Percentiles rank a stretch among this genome's conserved stretches.
Conservation (phyloP, 192 early-diverging fungal genomes). For the Powellomyces hirtus region DNA sequence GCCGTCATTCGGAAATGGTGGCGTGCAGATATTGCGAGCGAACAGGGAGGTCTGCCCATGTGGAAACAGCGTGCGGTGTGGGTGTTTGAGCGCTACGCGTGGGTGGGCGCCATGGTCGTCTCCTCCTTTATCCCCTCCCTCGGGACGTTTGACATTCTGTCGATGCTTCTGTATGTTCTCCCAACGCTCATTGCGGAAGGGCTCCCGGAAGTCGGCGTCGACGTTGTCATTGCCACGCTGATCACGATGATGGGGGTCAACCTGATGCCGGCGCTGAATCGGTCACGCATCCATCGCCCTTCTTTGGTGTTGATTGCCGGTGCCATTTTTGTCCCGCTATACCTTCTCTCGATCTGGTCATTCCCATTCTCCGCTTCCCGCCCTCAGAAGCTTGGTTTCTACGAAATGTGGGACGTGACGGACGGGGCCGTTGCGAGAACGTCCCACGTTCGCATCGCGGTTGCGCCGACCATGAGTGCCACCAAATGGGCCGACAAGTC, state of each 20-base stretch:
- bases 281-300: neutral
- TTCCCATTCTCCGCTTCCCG: neutral
- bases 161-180: neutral
- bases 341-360: neutral
- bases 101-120: neutral
- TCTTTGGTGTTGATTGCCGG: neutral
- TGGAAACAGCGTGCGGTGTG: neutral
- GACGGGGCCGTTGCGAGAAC: neutral
- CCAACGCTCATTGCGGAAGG: neutral
- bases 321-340: neutral
- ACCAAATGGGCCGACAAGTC: neutral
- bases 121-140: neutral
- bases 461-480: neutral
- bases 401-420: neutral
- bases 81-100: neutral
- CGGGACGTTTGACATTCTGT: neutral
- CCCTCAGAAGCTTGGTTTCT: neutral
- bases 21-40: neutral
- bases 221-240: neutral
- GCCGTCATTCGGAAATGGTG: constrained; percentile 6
- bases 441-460: neutral
- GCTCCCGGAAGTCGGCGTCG: neutral
- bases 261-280: neutral
- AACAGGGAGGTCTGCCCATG: neutral
- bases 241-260: neutral